Percentiles rank a stretch among this genome's conserved stretches.
These are phyloP conservation scores for Rhizoctonia solani DNA, from an alignment of 1,284 basidiomycete species.

Conservation along the genomic window DNA sequence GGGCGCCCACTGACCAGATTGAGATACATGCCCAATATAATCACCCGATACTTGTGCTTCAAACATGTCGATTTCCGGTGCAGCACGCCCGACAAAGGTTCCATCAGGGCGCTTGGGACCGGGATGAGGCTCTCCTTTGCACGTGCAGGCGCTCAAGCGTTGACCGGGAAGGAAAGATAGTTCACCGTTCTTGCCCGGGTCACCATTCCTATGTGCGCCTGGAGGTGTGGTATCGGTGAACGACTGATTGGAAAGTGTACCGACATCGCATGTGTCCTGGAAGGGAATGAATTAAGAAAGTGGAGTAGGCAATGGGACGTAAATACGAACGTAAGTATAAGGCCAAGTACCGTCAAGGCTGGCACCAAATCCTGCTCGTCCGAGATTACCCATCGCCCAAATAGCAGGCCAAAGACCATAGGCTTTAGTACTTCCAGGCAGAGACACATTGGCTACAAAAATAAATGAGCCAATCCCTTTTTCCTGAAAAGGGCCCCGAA, in stretches of 20 bases:
- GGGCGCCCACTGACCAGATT: conserved; percentile 62
- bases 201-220: conserved; percentile 43
- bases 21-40: conserved; percentile 58
- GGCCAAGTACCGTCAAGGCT: conserved; percentile 57
- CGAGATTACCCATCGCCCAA: conserved; percentile 63
- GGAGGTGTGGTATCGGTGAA: conserved; percentile 34
- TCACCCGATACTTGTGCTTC: conserved; percentile 40
- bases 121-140: conserved; percentile 52
- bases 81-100: conserved; percentile 35
- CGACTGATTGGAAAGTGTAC: conserved; percentile 50
- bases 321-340: conserved; percentile 45
- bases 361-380: conserved; percentile 58
- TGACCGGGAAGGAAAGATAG: conserved; percentile 51
- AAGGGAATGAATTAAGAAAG: conserved; percentile 44
- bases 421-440: conserved; percentile 44
- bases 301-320: not conserved
- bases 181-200: conserved; percentile 35
- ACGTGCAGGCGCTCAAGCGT: conserved; percentile 56
- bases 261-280: conserved; percentile 53
- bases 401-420: conserved; percentile 74
- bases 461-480: too few species aligned
- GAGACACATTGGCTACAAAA: conserved; percentile 35
- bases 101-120: conserved; percentile 45
- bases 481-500: conserved; percentile 18
- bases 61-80: conserved; percentile 40